These are phyloP conservation scores for Lactarius deliciosus DNA, from an alignment of 768 basidiomycete species.

Conservation along the genomic window DNA sequence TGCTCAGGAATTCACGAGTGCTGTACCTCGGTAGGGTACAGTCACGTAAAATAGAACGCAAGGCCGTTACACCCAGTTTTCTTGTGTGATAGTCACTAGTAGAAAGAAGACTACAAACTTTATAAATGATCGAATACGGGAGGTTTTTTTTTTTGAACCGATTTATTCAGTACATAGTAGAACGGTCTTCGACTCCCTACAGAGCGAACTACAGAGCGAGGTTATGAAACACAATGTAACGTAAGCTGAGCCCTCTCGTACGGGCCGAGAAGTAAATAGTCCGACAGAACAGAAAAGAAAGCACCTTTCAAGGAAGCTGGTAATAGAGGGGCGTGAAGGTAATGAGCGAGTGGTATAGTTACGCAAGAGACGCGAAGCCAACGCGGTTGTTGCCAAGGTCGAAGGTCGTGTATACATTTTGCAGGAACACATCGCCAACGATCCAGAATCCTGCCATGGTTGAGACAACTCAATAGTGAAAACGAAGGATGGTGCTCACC, in stretches of 20 bases:
- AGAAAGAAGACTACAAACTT: not conserved
- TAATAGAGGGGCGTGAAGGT: no score
- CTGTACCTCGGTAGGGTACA: not conserved
- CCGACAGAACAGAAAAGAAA: no score
- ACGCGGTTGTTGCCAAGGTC: not conserved
- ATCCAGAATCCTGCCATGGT: not conserved
- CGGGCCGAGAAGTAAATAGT: no score
- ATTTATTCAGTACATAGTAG: no score
- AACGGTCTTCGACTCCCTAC: no score
- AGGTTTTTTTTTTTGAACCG: no score
- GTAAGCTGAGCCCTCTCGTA: no score
- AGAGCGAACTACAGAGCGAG: no score
- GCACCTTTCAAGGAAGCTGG: no score
- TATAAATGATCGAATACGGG: not conserved
- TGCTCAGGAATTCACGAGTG: not conserved
- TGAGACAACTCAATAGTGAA: not conserved
- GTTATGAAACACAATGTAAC: no score
- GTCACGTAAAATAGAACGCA: not conserved
- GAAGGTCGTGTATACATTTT: not conserved
- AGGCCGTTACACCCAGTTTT: not conserved
- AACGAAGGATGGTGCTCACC: not conserved
- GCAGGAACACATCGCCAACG: not conserved
- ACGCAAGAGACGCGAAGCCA: not conserved
- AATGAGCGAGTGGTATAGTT: not conserved
- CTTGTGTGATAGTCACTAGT: no score